These are phyloP conservation scores for Chalaropsis ovoidea DNA, from an alignment of 2,329 filamentous ascomycete species.

Conservation along the genomic window DNA sequence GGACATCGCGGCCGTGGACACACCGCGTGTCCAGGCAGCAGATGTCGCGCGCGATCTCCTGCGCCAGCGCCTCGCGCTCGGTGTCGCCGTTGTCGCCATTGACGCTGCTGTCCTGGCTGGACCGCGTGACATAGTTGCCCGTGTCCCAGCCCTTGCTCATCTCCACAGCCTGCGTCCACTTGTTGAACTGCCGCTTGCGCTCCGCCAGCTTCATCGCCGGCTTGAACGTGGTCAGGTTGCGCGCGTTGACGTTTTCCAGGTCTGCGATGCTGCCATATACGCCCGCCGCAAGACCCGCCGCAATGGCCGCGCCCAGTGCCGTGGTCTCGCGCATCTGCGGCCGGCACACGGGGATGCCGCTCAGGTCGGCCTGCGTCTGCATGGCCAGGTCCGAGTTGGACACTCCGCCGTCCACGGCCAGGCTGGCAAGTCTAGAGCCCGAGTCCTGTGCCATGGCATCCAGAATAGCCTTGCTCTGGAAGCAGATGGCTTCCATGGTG, in stretches of 20 bases:
- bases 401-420: constrained; percentile 83
- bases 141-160: constrained; percentile 47
- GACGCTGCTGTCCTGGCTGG: constrained; percentile 11
- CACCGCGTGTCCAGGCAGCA: constrained; percentile 17
- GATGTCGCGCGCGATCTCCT: constrained; percentile 12
- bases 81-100: neutral
- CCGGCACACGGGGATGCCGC: constrained; percentile 69
- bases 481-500: constrained; percentile 83
- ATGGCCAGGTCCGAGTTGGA: constrained; percentile 82
- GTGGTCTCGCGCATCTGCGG: constrained; percentile 87
- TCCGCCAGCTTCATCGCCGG: constrained; percentile 47
- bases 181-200: constrained; percentile 37
- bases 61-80: constrained; percentile 2
- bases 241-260: constrained; percentile 60
- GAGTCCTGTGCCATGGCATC: constrained; percentile 86
- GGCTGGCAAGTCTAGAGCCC: constrained; percentile 59
- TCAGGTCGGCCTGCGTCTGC: constrained; percentile 83
- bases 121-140: constrained; percentile 5
- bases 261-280: constrained; percentile 70
- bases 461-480: constrained; percentile 84
- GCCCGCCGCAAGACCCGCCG: constrained; percentile 72
- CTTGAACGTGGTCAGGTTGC: constrained; percentile 58
- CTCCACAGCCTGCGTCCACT: constrained; percentile 49
- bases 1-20: constrained; percentile 8
- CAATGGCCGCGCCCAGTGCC: constrained; percentile 76